Percentiles rank a stretch among this genome's conserved stretches.
phyloP scores from a whole-genome alignment of 2,329 filamentous ascomycete species.

The Hypoxylon sp. region DNA sequence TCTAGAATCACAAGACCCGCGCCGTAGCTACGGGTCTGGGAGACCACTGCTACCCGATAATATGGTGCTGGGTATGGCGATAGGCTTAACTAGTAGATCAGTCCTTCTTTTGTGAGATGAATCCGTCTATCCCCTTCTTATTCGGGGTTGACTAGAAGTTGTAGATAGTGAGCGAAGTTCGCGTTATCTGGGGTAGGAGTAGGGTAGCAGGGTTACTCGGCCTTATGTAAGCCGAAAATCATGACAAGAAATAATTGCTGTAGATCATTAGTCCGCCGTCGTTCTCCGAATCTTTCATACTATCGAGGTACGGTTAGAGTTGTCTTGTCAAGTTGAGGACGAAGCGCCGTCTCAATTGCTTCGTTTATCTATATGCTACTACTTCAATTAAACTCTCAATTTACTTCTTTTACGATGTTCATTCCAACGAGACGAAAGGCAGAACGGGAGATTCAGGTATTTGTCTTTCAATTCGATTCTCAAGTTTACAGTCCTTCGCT shows the following conservation, averaged over 20 bases:
- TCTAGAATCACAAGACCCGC: neutral
- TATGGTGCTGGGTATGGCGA: neutral
- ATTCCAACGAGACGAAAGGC: neutral
- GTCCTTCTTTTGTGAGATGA: neutral
- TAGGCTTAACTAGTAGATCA: neutral
- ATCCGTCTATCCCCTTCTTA: neutral
- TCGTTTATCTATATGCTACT: no score
- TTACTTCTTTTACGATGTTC: neutral
- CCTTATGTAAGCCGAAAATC: neutral
- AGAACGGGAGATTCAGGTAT: constrained; percentile 8
- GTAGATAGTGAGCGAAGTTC: neutral
- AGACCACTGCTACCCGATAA: neutral
- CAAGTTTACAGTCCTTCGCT: constrained; percentile 1
- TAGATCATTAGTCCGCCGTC: neutral
- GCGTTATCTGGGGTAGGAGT: neutral
- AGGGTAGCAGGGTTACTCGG: neutral
- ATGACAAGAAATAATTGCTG: neutral
- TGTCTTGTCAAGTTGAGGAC: no score
- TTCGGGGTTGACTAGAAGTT: neutral
- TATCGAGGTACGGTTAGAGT: no score
- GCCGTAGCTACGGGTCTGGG: neutral
- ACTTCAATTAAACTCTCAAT: neutral
- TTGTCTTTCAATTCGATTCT: constrained; percentile 5
- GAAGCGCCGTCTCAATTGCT: no score
- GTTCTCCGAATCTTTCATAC: neutral